Evolutionary conservation across 73 alveolate species (phyloP), one percentile per base, ranked within the genome.

Genomic region (Stentor roeselii): DNA sequence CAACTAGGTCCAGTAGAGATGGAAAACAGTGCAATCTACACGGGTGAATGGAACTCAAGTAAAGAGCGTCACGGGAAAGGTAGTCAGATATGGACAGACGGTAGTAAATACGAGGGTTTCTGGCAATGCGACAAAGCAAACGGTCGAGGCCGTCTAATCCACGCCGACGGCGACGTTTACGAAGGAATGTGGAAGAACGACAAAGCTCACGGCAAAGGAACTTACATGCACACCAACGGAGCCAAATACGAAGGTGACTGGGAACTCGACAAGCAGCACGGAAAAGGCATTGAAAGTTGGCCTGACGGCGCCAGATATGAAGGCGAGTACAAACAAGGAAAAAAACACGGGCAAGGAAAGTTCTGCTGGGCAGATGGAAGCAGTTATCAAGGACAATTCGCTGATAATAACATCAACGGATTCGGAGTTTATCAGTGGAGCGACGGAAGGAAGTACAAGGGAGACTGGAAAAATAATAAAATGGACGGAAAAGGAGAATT

Each of bases 171-270:
- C 32, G 93, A 87, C 59, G 60, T 84, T 35, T 87, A 89, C 78
- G 92, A 89, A 31, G 94, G 94, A 3, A 4, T 50, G 15, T 89
- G 94, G 93, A 59, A 36, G 3, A 86, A 89, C 78, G 93, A 83
- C 74, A 59, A 86, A 60, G 94, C 92, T 4, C 88, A 94, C 86
- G 98, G 98, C 42, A 86, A 74, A 76, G 98, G 98, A 30, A 41
- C 75, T 11, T 91, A 86, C 75, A 30, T 85, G 11, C 92, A 84
- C 77, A 87, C 85, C 30, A 91, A 93, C 42, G 95, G 93, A 38
- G 97, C 93, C 34, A 89, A 75, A 88, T 94, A 94, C 86, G 95
- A 90, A 60, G 98, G 98, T 0, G 59, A 89, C 21, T 94, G 97
- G 97, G 75, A 76, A 27, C 85, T 90, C 67, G 97, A 93, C 78